Evolutionary conservation across 768 basidiomycete species (phyloP).

Genomic region (Boletellus ananiceps): DNA sequence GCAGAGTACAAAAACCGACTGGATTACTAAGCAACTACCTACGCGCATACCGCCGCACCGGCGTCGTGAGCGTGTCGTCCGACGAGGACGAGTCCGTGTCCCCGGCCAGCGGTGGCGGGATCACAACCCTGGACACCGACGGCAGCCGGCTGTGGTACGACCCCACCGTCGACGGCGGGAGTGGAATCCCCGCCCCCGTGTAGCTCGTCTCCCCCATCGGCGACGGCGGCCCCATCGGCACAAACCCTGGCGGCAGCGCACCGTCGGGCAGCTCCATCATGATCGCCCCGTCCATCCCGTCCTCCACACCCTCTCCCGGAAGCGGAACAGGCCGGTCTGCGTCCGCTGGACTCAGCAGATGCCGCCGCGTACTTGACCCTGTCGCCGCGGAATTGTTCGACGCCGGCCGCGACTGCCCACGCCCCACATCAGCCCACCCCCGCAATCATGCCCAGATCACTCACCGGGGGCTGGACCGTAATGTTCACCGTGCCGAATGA

Average conservation of each 20-base stretch:
- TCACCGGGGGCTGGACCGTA: conserved; percentile 31
- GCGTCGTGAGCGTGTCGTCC: conserved; percentile 36
- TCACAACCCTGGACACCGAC: conserved; percentile 11
- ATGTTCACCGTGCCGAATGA: conserved; percentile 31
- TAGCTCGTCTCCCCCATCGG: conserved; percentile 14
- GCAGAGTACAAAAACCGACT: background rate
- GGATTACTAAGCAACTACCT: conserved; percentile 16
- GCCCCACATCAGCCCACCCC: conserved; percentile 3
- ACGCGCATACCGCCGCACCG: conserved; percentile 19
- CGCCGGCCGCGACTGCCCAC: conserved; percentile 36
- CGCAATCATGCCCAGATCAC: conserved; percentile 2
- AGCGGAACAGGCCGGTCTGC: conserved; percentile 36
- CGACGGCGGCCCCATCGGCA: conserved; percentile 26
- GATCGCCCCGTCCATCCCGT: conserved; percentile 9
- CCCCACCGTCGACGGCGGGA: conserved; percentile 28
- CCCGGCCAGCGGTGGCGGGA: conserved; percentile 24
- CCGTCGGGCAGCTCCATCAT: conserved; percentile 26
- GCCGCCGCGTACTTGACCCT: conserved; percentile 19
- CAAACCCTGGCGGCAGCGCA: conserved; percentile 36
- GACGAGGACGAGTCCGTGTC: conserved; percentile 31
- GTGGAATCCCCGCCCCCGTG: conserved; percentile 28
- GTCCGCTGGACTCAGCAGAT: conserved; percentile 38
- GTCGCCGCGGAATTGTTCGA: conserved; percentile 32
- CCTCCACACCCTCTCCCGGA: conserved; percentile 13
- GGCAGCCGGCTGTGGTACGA: conserved; percentile 24